Percentiles rank a stretch among this genome's conserved stretches.
These are phyloP conservation scores for Calonectria honghensis DNA, from an alignment of 2,329 filamentous ascomycete species.

Conservation along the genomic window DNA sequence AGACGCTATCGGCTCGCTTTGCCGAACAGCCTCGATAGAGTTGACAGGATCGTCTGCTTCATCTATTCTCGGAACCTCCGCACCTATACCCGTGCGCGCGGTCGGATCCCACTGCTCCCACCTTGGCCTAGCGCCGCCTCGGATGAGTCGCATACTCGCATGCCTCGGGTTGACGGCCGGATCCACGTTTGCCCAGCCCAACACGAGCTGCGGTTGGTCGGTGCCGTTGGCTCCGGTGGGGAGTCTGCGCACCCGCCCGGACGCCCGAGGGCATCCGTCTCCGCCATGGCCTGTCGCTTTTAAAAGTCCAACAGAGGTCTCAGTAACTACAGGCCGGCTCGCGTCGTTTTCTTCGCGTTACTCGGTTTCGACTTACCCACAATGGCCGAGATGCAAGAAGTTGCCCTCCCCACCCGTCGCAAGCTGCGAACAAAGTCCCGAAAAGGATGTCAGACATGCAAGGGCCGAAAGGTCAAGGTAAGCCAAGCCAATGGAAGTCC, in stretches of 20 bases:
- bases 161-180: background rate
- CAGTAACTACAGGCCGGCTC: background rate
- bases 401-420: conserved; percentile 13
- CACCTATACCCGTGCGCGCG: background rate
- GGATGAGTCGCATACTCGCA: conserved; percentile 3
- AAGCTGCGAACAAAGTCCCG: conserved; percentile 38
- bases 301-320: background rate
- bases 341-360: background rate
- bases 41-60: background rate
- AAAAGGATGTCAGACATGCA: conserved; percentile 36
- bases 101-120: background rate
- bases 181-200: background rate
- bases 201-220: background rate
- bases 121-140: background rate
- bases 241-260: background rate
- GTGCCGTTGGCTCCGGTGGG: background rate
- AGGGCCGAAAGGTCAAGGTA: conserved; percentile 39
- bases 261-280: background rate
- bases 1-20: background rate
- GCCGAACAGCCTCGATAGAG: background rate
- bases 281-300: background rate
- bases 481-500: conserved; percentile 6
- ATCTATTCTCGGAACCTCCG: background rate
- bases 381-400: conserved; percentile 3
- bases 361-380: background rate